Conservation (phyloP, 345 rosid genomes). For the Boechera stricta region DNA sequence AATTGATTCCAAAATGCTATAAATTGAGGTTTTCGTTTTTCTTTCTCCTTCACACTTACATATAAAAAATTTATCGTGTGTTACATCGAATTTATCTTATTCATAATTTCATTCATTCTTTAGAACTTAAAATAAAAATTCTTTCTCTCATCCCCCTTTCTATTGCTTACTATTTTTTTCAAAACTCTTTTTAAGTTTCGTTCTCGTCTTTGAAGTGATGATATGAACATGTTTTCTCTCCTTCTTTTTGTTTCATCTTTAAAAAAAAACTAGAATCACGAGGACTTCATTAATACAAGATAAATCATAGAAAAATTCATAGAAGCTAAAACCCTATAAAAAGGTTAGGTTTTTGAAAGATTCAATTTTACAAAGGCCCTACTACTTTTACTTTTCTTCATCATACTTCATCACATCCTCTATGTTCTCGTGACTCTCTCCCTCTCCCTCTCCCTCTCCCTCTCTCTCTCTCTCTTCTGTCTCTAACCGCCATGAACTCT, state of each 20-base stretch:
- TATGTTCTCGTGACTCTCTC: constrained; percentile 43
- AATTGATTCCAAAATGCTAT: neutral
- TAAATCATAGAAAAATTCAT: neutral
- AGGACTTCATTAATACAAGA: constrained; percentile 31
- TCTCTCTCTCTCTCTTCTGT: constrained; percentile 31
- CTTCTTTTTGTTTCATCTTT: too few species aligned
- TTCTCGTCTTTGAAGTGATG: too few species aligned
- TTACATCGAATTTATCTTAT: neutral
- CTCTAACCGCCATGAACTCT: constrained; percentile 36
- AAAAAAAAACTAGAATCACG: constrained; percentile 26
- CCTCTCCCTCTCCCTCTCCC: neutral
- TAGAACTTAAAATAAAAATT: neutral
- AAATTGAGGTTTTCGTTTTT: neutral
- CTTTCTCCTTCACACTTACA: neutral
- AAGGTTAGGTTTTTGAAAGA: constrained; percentile 21
- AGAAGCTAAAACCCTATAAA: constrained; percentile 25
- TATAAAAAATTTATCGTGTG: neutral
- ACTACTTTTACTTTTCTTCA: constrained; percentile 8
- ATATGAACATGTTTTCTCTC: too few species aligned
- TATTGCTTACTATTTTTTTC: neutral
- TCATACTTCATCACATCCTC: constrained; percentile 43
- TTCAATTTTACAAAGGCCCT: constrained; percentile 25
- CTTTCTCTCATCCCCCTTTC: neutral
- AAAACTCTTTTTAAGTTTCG: neutral
- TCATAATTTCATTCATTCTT: neutral